Percentiles rank a stretch among this genome's conserved stretches.
Conservation (phyloP, 805 yeast genomes). For the Cyberlindnera maritima region DNA sequence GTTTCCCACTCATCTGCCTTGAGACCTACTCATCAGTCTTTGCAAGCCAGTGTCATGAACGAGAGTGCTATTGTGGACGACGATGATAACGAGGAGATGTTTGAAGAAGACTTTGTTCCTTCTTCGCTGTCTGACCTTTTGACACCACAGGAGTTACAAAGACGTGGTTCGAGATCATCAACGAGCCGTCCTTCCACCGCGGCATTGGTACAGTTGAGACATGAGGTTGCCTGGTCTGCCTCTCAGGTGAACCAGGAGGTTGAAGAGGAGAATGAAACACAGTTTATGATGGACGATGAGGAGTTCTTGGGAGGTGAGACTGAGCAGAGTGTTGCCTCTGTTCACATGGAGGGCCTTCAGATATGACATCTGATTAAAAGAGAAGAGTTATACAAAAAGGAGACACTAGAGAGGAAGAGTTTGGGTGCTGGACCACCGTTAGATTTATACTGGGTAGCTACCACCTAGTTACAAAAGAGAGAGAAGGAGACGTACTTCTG, state of each 20-base stretch:
- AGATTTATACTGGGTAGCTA: neutral
- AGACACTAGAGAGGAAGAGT: neutral
- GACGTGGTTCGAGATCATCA: slow-evolving; percentile 61
- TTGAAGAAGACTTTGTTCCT: slow-evolving; percentile 79
- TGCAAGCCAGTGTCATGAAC: neutral
- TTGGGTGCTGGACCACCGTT: neutral
- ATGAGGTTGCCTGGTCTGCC: slow-evolving; percentile 1
- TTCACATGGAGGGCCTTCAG: neutral
- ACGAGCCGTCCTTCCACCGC: slow-evolving; percentile 16
- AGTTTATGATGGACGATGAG: slow-evolving; percentile 35
- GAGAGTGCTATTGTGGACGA: slow-evolving; percentile 36
- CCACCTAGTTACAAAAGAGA: too few species aligned
- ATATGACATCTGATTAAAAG: too few species aligned
- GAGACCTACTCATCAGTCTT: slow-evolving; percentile 8
- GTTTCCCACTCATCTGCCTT: slow-evolving; percentile 21
- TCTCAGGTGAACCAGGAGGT: slow-evolving; percentile 4
- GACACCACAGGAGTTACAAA: slow-evolving; percentile 49
- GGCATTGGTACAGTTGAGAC: neutral
- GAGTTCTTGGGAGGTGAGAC: neutral
- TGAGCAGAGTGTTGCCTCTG: neutral
- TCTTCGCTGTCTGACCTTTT: slow-evolving; percentile 74
- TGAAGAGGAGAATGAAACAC: slow-evolving; percentile 27
- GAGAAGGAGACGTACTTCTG: too few species aligned
- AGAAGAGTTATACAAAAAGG: too few species aligned
- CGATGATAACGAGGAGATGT: slow-evolving; percentile 25